Percentiles rank a stretch among this genome's conserved stretches.
These are phyloP conservation scores for Salvia sclarea DNA, from an alignment of 305 asterid genomes.

Conservation along the genomic window DNA sequence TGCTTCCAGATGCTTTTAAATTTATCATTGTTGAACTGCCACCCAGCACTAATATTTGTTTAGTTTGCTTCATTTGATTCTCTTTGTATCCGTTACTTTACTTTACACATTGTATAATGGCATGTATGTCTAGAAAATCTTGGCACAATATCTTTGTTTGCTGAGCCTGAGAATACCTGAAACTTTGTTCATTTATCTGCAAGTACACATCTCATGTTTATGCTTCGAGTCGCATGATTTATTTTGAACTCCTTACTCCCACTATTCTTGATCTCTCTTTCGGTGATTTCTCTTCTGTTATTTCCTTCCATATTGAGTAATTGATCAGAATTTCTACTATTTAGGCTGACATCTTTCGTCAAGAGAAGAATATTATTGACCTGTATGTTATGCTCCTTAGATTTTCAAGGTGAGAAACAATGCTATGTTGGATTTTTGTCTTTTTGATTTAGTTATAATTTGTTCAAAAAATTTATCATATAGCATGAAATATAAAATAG, in stretches of 20 bases:
- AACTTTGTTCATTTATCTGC: slow-evolving; percentile 9
- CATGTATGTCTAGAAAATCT: background rate
- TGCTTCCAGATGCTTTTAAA: slow-evolving; percentile 18
- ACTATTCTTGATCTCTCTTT: slow-evolving; percentile 20
- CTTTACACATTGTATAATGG: background rate
- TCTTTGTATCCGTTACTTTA: slow-evolving; percentile 18
- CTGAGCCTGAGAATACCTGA: slow-evolving; percentile 11
- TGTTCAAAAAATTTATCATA: slow-evolving; percentile 22
- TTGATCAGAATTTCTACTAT: slow-evolving; percentile 29
- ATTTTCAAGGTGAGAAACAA: slow-evolving; percentile 80
- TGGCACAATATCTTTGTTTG: slow-evolving; percentile 2
- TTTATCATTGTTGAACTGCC: slow-evolving; percentile 16
- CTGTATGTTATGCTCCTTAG: slow-evolving; percentile 91
- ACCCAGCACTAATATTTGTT: background rate
- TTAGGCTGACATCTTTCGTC: slow-evolving; percentile 91
- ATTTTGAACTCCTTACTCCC: slow-evolving; percentile 11
- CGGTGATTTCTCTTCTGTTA: slow-evolving; percentile 21
- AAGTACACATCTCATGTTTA: slow-evolving; percentile 11
- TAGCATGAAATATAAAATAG: slow-evolving; percentile 34
- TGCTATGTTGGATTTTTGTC: slow-evolving; percentile 16
- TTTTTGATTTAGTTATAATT: slow-evolving; percentile 27
- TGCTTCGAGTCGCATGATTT: slow-evolving; percentile 2
- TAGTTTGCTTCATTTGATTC: background rate
- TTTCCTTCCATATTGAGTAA: slow-evolving; percentile 29
- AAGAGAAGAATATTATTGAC: slow-evolving; percentile 73